These are phyloP conservation scores for Naegleria fowleri DNA, from an alignment of 208 protist genomes.

Conservation along the genomic window DNA sequence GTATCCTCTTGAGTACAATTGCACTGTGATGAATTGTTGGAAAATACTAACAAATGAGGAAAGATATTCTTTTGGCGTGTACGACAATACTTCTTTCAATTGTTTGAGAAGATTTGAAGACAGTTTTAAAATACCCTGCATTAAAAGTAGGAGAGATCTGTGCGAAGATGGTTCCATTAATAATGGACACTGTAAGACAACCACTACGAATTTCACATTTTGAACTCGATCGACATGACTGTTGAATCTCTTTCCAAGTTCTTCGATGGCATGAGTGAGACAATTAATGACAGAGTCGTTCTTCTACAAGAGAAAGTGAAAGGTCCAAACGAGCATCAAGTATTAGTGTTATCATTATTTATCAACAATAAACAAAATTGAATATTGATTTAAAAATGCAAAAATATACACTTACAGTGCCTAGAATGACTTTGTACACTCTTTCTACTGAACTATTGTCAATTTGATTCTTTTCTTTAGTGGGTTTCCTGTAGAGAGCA, in stretches of 20 bases:
- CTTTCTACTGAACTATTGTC: not conserved
- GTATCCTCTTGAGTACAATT: not conserved
- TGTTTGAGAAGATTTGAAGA: not conserved
- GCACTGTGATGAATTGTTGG: constrained; percentile 20
- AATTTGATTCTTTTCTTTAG: not conserved
- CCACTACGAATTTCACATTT: not conserved
- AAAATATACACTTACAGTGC: not conserved
- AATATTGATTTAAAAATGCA: not conserved
- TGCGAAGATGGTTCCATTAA: constrained; percentile 18
- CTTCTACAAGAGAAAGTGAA: not conserved
- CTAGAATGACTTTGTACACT: not conserved
- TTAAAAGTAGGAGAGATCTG: not conserved
- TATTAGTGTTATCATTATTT: no score
- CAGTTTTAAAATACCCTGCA: not conserved
- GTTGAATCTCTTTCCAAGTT: not conserved
- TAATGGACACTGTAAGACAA: not conserved
- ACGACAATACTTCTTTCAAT: not conserved
- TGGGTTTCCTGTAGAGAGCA: not conserved
- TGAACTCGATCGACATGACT: not conserved
- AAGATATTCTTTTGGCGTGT: not conserved
- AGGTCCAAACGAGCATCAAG: not conserved
- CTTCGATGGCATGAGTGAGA: not conserved
- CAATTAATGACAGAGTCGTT: not conserved
- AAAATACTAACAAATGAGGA: not conserved
- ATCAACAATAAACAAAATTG: no score